Percentiles rank a stretch among this genome's conserved stretches.
Conservation (phyloP, 306 rosid genomes). For the Casuarina equisetifolia region DNA sequence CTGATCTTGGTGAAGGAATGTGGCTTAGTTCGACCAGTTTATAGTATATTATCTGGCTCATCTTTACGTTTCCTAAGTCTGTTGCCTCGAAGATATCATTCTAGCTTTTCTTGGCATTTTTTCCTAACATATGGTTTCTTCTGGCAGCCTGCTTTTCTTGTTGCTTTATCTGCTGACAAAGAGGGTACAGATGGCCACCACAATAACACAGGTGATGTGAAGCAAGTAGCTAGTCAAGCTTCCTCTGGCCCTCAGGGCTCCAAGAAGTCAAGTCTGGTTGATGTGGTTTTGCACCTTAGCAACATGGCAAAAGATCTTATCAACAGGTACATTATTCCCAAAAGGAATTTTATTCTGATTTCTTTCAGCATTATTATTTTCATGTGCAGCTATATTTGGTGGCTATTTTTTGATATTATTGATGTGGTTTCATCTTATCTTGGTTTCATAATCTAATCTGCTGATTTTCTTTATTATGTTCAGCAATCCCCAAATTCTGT, state of each 20-base stretch:
- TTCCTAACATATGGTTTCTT: constrained; percentile 27
- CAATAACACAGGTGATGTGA: constrained; percentile 39
- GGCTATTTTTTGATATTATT: constrained; percentile 11
- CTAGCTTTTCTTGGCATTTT: neutral
- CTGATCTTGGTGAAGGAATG: too few species aligned
- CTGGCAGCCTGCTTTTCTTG: constrained; percentile 86
- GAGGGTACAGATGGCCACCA: constrained; percentile 40
- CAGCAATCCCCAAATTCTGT: constrained; percentile 70
- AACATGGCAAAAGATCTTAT: constrained; percentile 48
- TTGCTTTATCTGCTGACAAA: constrained; percentile 54
- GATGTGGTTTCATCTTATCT: constrained; percentile 13
- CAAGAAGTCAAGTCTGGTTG: constrained; percentile 47
- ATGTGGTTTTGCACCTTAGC: constrained; percentile 53
- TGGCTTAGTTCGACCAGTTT: neutral
- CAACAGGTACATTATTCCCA: constrained; percentile 45
- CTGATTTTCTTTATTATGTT: constrained; percentile 28
- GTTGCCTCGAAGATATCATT: neutral
- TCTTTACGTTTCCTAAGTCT: neutral
- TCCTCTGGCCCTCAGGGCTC: constrained; percentile 35
- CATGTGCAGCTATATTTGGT: constrained; percentile 11
- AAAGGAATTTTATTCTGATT: constrained; percentile 7
- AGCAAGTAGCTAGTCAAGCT: constrained; percentile 48
- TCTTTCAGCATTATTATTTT: constrained; percentile 11
- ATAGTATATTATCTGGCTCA: neutral
- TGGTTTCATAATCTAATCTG: constrained; percentile 19